These are phyloP conservation scores for Bidens hawaiensis DNA, from an alignment of 140 eudicot genomes.

Conservation along the genomic window DNA sequence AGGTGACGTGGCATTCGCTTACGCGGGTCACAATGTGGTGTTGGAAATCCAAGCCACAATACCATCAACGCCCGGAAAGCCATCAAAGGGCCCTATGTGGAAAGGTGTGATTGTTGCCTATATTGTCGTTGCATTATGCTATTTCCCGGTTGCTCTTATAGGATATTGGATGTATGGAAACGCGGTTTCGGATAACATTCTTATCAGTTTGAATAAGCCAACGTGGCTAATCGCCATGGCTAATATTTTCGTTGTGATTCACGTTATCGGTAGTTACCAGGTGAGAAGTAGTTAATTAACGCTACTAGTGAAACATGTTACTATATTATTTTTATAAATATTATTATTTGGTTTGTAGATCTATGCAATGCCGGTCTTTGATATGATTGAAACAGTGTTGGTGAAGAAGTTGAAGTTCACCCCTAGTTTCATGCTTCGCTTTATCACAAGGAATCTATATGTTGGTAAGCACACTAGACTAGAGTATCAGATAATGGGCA, in stretches of 20 bases:
- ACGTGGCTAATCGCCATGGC: conserved; percentile 54
- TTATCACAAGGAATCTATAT: conserved; percentile 51
- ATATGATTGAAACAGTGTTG: conserved; percentile 68
- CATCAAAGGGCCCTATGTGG: conserved; percentile 67
- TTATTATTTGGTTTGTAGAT: conserved; percentile 30
- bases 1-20: conserved; percentile 84
- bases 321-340: conserved; percentile 5
- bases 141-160: conserved; percentile 58
- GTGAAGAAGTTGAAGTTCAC: conserved; percentile 62
- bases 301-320: not conserved
- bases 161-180: conserved; percentile 47
- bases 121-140: conserved; percentile 50
- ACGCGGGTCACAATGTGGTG: conserved; percentile 91
- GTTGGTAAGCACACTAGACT: conserved; percentile 49
- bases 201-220: conserved; percentile 32
- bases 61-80: conserved; percentile 57
- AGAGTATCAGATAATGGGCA: not conserved
- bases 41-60: conserved; percentile 69
- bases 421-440: conserved; percentile 54
- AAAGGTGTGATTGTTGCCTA: conserved; percentile 54
- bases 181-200: conserved; percentile 34
- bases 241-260: conserved; percentile 48
- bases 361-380: conserved; percentile 84
- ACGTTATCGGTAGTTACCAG: conserved; percentile 61
- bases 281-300: conserved; percentile 18